These are phyloP conservation scores for Trametes gibbosa DNA, from an alignment of 768 basidiomycete genomes.

Conservation along the genomic window DNA sequence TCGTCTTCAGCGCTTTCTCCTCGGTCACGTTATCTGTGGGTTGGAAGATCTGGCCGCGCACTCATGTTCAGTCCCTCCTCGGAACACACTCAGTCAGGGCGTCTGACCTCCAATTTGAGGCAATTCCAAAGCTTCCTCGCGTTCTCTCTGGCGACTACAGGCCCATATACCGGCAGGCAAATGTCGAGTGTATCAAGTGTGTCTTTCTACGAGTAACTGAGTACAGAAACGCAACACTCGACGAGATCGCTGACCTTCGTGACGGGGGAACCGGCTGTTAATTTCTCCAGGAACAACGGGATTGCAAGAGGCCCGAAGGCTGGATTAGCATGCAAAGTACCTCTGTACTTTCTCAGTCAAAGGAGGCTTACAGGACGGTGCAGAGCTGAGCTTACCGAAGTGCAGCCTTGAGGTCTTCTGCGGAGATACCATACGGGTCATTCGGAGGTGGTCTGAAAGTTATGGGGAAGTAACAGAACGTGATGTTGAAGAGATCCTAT, in stretches of 20 bases:
- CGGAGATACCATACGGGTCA: slow-evolving; percentile 89
- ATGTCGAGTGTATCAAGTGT: slow-evolving; percentile 72
- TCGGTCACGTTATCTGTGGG: slow-evolving; percentile 80
- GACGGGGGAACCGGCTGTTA: slow-evolving; percentile 72
- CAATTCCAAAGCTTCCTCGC: slow-evolving; percentile 87
- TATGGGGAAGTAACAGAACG: slow-evolving; percentile 98
- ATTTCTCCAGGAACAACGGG: slow-evolving; percentile 88
- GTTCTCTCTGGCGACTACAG: slow-evolving; percentile 52
- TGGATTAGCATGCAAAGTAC: slow-evolving; percentile 76
- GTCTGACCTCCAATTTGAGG: slow-evolving; percentile 78
- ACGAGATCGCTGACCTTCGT: slow-evolving; percentile 63
- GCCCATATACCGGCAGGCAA: slow-evolving; percentile 86
- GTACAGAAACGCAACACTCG: neutral
- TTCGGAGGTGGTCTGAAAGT: slow-evolving; percentile 92
- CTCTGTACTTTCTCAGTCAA: slow-evolving; percentile 34
- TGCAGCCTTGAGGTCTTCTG: slow-evolving; percentile 76
- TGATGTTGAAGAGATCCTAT: slow-evolving; percentile 89
- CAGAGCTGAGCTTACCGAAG: slow-evolving; percentile 49
- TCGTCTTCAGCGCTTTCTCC: slow-evolving; percentile 65
- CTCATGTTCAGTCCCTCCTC: neutral
- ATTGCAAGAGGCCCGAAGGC: slow-evolving; percentile 82
- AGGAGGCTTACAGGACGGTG: neutral
- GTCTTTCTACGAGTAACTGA: slow-evolving; percentile 59
- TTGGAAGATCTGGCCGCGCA: slow-evolving; percentile 74
- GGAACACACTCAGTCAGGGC: neutral